phyloP scores from a whole-genome alignment of 192 early-diverging fungal species.

The Umbelopsis isabellina region DNA sequence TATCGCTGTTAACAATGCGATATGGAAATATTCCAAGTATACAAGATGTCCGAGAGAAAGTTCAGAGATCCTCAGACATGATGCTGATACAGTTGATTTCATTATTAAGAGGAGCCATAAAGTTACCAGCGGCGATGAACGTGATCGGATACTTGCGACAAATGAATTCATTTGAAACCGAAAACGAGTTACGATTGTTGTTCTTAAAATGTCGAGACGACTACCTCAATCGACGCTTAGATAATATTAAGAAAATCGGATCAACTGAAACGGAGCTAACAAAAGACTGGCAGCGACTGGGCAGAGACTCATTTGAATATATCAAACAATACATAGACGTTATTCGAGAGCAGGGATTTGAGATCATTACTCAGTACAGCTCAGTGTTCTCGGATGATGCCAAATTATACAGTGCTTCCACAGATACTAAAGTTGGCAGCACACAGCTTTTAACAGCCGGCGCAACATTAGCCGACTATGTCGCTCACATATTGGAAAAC shows the following conservation, averaged over 20 bases:
- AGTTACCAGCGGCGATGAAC: conserved; percentile 74
- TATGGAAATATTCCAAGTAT: conserved; percentile 63
- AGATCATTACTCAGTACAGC: conserved; percentile 81
- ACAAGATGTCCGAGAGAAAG: conserved; percentile 62
- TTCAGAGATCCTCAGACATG: conserved; percentile 57
- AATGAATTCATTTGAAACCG: conserved; percentile 63
- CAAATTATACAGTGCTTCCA: neutral
- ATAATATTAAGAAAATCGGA: conserved; percentile 46
- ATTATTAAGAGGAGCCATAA: conserved; percentile 70
- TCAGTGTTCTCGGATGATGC: conserved; percentile 63
- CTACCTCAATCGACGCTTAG: conserved; percentile 59
- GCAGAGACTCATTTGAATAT: conserved; percentile 57
- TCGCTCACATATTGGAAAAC: conserved; percentile 49
- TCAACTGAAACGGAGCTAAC: neutral
- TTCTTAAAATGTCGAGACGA: conserved; percentile 74
- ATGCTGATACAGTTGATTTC: conserved; percentile 76
- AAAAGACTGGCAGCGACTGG: conserved; percentile 17
- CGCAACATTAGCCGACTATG: conserved; percentile 63
- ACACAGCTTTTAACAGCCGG: conserved; percentile 10
- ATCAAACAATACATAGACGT: conserved; percentile 79
- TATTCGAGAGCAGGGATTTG: conserved; percentile 79
- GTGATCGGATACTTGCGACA: conserved; percentile 79
- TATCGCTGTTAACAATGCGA: conserved; percentile 55
- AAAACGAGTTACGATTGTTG: conserved; percentile 70
- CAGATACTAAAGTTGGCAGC: neutral